phyloP scores from a whole-genome alignment of 2,329 filamentous ascomycete genomes.

The Colletotrichum sp. region DNA sequence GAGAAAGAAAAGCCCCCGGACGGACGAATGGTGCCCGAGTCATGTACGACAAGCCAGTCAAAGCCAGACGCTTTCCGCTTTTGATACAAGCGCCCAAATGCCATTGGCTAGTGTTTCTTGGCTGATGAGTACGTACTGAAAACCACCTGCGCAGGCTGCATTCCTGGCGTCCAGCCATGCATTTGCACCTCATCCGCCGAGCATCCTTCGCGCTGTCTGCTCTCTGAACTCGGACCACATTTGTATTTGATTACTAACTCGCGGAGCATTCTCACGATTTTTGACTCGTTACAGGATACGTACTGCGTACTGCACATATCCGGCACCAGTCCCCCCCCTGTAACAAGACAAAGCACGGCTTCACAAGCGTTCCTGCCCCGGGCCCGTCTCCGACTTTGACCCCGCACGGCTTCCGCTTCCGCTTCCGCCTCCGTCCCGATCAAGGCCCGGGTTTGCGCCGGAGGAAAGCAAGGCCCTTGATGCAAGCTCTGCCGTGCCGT shows the following conservation, averaged over 20 bases:
- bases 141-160: neutral
- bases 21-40: neutral
- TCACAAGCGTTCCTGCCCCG: neutral
- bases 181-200: neutral
- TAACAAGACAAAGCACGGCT: neutral
- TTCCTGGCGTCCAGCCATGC: neutral
- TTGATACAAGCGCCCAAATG: accelerated
- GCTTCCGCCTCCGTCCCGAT: neutral
- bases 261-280: neutral
- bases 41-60: neutral
- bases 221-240: neutral
- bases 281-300: neutral
- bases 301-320: neutral
- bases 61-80: neutral
- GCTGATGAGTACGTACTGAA: neutral
- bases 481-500: neutral
- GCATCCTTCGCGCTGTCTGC: neutral
- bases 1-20: neutral
- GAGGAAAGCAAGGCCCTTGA: neutral
- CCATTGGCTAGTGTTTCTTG: neutral
- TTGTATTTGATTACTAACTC: neutral
- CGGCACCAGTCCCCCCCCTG: neutral
- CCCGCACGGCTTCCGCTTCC: neutral
- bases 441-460: neutral
- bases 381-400: neutral